A percentile compares a stretch with the other conserved stretches of the same genome.
phyloP scores from a whole-genome alignment of 345 rosid genomes.

The Microthlaspi erraticum region DNA sequence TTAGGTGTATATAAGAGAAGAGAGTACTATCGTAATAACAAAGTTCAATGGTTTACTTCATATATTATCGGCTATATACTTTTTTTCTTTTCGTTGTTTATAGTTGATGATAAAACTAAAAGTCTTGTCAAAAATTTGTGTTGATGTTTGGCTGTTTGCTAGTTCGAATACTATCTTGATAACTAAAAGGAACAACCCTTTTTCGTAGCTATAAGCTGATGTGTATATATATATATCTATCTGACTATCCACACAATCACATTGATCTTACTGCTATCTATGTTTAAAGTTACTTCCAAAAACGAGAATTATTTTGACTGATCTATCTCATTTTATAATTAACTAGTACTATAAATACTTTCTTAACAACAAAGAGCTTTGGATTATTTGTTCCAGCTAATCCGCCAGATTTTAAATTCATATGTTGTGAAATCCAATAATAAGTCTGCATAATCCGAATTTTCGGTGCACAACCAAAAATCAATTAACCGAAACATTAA shows the following conservation, averaged over 20 bases:
- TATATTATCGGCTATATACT: background rate
- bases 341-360: background rate
- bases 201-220: background rate
- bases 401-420: constrained; percentile 19
- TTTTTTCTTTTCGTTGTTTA: background rate
- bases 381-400: constrained; percentile 33
- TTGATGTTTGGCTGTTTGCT: background rate
- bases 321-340: too few relatives aligned
- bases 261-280: background rate
- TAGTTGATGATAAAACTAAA: constrained; percentile 6
- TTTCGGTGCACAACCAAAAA: constrained; percentile 31
- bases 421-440: constrained; percentile 31
- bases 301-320: background rate
- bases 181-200: background rate
- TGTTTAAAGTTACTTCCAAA: background rate
- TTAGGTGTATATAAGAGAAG: background rate
- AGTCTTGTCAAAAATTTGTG: background rate
- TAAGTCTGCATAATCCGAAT: constrained; percentile 41
- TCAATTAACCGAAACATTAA: constrained; percentile 29
- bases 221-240: background rate
- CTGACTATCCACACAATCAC: background rate
- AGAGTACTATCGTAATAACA: background rate
- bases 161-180: background rate
- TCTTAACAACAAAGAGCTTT: constrained; percentile 2
- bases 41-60: background rate